Evolutionary conservation across 805 yeast species (phyloP).

Genomic region (Cyberlindnera galapagoensis): DNA sequence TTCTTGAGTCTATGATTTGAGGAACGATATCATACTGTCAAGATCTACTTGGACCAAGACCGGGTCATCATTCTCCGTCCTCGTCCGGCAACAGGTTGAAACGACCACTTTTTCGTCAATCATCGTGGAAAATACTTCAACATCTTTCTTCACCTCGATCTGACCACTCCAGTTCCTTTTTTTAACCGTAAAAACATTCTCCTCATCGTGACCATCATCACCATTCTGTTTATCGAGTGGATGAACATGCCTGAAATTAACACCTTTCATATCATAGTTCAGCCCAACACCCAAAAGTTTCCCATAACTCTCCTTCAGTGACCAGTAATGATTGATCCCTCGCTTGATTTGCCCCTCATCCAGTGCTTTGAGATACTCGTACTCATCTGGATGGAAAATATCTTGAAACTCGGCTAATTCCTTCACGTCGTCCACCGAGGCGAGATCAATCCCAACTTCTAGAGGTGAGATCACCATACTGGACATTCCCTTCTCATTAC

Average conservation of each 20-base stretch:
- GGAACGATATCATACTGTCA: background rate
- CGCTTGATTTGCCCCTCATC: conserved; percentile 16
- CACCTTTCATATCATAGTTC: conserved; percentile 26
- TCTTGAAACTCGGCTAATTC: conserved; percentile 32
- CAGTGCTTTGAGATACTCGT: conserved; percentile 23
- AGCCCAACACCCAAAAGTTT: conserved; percentile 63
- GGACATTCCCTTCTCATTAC: conserved; percentile 49
- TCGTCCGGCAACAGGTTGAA: conserved; percentile 7
- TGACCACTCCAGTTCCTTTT: conserved; percentile 4
- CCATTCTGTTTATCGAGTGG: background rate
- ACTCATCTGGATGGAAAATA: conserved; percentile 36
- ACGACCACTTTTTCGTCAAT: conserved; percentile 11
- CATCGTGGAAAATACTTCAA: conserved; percentile 20
- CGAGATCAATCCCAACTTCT: conserved; percentile 43
- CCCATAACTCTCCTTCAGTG: conserved; percentile 70
- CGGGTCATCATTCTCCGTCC: too few species aligned
- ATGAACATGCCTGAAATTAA: conserved; percentile 23
- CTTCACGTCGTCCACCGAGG: conserved; percentile 28
- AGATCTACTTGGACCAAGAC: too few species aligned
- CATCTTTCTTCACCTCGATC: conserved; percentile 3
- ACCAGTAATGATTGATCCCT: conserved; percentile 61
- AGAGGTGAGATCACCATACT: conserved; percentile 34
- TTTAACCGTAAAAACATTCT: background rate
- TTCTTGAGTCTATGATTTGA: too few species aligned
- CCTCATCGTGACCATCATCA: background rate